Base-by-base conservation (phyloP, 179 eudicot genomes). In the Heliamphora pulchella region DNA sequence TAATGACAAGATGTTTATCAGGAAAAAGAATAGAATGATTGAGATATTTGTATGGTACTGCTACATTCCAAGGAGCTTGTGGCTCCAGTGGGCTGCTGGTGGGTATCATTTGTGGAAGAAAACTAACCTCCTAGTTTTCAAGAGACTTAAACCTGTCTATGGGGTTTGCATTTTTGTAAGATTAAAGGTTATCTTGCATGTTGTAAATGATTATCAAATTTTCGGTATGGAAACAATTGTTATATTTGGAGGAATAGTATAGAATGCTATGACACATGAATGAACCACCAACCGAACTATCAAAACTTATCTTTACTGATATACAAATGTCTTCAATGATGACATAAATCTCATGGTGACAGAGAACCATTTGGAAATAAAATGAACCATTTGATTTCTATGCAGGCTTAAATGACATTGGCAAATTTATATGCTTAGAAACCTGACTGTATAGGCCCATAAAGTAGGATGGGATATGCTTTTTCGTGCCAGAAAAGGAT, bases 311-410 rank as follows among this genome's bases (percentile, higher is more conserved):
- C 13, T 69, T 46, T 69, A 44, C 73, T 69, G 73, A 69, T 48
- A 54, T 54, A 71, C 14, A n/a, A 48, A 71, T 5, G 39, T 71
- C 47, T 71, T 39, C 14, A 71, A 57, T 2, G 9, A 57, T 71
- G 68, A 71, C 14, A 54, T 18, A 6, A 1, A 2, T 70, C 13
- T 70, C 22, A 46, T 70, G 74, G 11, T 70, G 54, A 46, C 47
- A 17, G 46, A 69, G n/a, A 10, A 69, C 46, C 13, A 11, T n/a
- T 61, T 46, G 51, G 55, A 18, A 47, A 4, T 5, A 2, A 18
- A 77, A 20, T 62, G 79, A 18, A 18, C 53, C n/a, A n/a, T 43
- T 17, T 18, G 78, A 75, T 58, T 62, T 20, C 70, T 20, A 20
- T 8, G 69, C 79, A 76, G 20, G 46, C 70, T 13, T 20, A 59